These are phyloP conservation scores for Quercus berberidifolia DNA, from an alignment of 306 rosid species.

Conservation along the genomic window DNA sequence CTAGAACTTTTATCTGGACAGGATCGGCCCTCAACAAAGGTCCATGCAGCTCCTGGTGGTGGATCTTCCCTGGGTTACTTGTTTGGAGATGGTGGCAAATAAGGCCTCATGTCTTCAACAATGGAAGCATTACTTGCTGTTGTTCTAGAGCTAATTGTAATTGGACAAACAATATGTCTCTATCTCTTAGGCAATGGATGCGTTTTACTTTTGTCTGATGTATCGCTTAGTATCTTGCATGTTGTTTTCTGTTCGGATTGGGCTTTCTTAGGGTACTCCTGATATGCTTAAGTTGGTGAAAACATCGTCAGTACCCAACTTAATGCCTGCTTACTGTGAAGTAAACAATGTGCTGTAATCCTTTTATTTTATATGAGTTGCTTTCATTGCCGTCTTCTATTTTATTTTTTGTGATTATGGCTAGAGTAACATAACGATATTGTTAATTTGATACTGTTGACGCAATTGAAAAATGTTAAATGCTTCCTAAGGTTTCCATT, in stretches of 20 bases:
- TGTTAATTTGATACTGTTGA: too few relatives aligned
- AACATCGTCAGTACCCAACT: not conserved
- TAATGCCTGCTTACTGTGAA: not conserved
- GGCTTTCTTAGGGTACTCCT: not conserved
- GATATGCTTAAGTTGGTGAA: not conserved
- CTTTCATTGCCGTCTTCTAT: too few relatives aligned
- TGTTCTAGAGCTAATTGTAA: not conserved
- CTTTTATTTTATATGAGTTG: too few relatives aligned
- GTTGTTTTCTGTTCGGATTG: not conserved
- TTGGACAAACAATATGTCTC: not conserved
- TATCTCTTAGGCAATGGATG: not conserved
- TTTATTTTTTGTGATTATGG: too few relatives aligned
- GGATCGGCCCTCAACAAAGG: constrained; percentile 43
- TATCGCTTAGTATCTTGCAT: not conserved
- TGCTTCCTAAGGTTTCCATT: too few relatives aligned
- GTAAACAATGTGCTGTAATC: not conserved
- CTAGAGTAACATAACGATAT: too few relatives aligned
- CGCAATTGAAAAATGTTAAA: too few relatives aligned
- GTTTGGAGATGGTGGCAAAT: constrained; percentile 25
- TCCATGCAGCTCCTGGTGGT: constrained; percentile 36
- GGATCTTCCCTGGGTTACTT: constrained; percentile 38
- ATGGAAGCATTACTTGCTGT: not conserved
- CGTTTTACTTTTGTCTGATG: not conserved
- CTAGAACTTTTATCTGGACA: constrained; percentile 3
- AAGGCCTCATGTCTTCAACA: not conserved